A percentile compares a stretch with the other conserved stretches of the same genome.
Conservation (phyloP, 2,329 filamentous ascomycete species). For the Colletotrichum cereale region DNA sequence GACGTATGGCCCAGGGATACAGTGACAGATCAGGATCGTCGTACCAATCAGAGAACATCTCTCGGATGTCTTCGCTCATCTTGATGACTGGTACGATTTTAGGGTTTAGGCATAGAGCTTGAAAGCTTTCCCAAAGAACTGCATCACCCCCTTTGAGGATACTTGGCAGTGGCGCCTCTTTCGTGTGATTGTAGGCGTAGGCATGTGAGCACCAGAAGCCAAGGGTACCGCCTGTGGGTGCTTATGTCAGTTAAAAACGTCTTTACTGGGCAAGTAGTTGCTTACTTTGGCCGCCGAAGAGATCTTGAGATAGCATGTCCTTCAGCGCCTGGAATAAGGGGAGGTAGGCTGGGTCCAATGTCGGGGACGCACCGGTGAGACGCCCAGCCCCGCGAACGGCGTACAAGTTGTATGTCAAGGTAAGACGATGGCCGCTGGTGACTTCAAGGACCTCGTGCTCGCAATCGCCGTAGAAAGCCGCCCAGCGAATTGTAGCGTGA, state of each 20-base stretch:
- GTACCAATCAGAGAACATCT: not conserved
- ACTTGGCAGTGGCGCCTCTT: conserved; percentile 23
- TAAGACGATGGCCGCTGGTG: conserved; percentile 64
- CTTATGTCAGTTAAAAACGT: not conserved
- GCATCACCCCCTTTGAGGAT: conserved; percentile 41
- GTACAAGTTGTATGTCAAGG: conserved; percentile 71
- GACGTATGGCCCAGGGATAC: not conserved
- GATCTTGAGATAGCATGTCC: not conserved
- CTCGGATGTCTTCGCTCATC: not conserved
- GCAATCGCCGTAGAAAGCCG: conserved; percentile 66
- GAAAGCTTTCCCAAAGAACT: not conserved
- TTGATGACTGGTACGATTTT: not conserved
- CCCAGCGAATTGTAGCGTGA: conserved; percentile 53
- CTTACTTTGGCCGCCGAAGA: not conserved
- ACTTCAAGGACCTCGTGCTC: conserved; percentile 66
- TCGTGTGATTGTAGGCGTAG: not conserved
- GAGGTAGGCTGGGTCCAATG: not conserved
- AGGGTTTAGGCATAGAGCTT: not conserved
- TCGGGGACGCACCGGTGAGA: not conserved
- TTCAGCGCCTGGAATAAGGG: not conserved
- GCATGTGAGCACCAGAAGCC: not conserved
- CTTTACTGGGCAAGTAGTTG: not conserved
- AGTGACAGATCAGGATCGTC: not conserved
- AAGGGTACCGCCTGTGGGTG: not conserved
- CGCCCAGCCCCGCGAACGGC: conserved; percentile 42